Base-by-base conservation (phyloP, 768 basidiomycete species). In the Panus rudis region DNA sequence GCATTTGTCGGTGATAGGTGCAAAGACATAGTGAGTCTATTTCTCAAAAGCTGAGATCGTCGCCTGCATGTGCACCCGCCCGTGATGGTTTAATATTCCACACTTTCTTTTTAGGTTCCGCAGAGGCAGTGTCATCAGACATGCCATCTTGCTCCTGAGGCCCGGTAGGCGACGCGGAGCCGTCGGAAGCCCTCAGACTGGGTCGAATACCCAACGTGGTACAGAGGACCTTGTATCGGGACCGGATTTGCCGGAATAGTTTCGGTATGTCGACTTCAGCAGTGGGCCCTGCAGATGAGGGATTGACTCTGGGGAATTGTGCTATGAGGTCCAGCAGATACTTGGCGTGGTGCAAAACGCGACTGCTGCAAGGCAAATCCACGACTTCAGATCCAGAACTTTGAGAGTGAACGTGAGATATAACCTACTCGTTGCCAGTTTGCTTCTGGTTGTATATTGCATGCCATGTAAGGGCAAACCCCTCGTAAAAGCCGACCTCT, bases 401-500 rank as follows among this genome's bases (percentile, higher is more conserved):
- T 39, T 31, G 12, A 37, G 34, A 21, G n/a, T 12, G 17, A 31
- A 23, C 8, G 20, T 31, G 43, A 39, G 39, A 35, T 25, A 39
- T 31, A 24, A 69, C 75, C 43, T 53, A 80, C 79, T 76, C 71
- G 54, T 80, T 71, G 37, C 56, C 58, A 12, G 60, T 59, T 4
- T 60, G 63, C 43, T 71, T 67, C 41, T 62, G 63, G 17, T 62
- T 53, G 31, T 67, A 66, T 41, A 87, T 63, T 2, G 68, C 68
- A 46, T 66, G 61, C 88, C 89, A 96, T 43, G 80, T 75, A 42
- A 55, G 48, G 2, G 90, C 90, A 52, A 85, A 84, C 4, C 92
- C 94, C 53, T 93, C 77, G 59, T 93, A 93, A 54, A 83, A 97
- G 2, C 89, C 92, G 11, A 99, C 74, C 61, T 99, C 94, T 61